Evolutionary conservation across 2,329 filamentous ascomycete species (phyloP), one percentile per base, ranked within the genome.

Genomic region (Aspergillus jensenii): DNA sequence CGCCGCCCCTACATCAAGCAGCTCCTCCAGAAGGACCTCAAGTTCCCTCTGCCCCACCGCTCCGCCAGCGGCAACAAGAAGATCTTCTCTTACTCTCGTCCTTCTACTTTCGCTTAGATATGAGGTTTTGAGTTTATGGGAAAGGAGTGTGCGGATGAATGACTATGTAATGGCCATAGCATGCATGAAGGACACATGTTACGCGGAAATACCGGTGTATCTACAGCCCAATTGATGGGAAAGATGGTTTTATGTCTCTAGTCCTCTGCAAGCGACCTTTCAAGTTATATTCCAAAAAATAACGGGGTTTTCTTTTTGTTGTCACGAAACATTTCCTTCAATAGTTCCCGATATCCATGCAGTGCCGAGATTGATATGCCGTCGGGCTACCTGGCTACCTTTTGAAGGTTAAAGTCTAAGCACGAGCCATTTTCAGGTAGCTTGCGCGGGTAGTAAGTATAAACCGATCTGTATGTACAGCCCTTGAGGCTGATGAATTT

Each of bases 1-100:
- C 95, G 93, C 86, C 91, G 95, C 80, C 93, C 95, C 70, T 99
- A 99, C 89, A 96, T 99, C 86, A 96, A 93, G 87, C 95, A 99
- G 85, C 91, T 99, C 80, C 82, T 96, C 78, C 83, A 85, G 82
- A 98, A 98, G 90, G 79, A 87, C 81, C 90, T 99, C 81, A 91
- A 90, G 82, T 99, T 99, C 91, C 95, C 95, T 79, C 91, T 99
- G 71, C 95, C 95, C 78, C 95, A 99, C 87, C 95, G 96, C 76
- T 82, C 93, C 76, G 85, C 88, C 84, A 93, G 92, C 84, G 84
- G 85, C 81, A 81, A 80, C 79, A 87, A 84, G 84, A 90, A 96
- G 87, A 78, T 98, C 79, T 99, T 96, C 85, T 87, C 90, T 78
- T 87, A 91, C 77, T 91, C 87, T 83, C 89, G 95, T 82, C 95